These are phyloP conservation scores for Arachnomyces sp. DNA, from an alignment of 2,329 filamentous ascomycete genomes.

Conservation along the genomic window DNA sequence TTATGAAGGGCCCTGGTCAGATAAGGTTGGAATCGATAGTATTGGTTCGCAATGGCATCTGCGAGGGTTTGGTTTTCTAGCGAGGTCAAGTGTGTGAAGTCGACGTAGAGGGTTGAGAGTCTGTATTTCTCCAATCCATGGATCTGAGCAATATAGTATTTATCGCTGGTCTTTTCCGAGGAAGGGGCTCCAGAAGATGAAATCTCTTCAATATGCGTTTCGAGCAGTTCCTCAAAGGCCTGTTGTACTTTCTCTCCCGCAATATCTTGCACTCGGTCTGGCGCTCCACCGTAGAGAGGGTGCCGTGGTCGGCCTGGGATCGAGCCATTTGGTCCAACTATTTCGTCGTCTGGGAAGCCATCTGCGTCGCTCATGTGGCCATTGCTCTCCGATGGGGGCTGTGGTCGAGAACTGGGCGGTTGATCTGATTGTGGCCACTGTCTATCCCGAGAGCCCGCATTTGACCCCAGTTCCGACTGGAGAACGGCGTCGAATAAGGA, in stretches of 20 bases:
- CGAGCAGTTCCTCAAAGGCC: conserved; percentile 56
- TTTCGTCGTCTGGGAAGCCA: conserved; percentile 53
- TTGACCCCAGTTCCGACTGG: conserved; percentile 34
- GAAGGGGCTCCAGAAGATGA: conserved; percentile 45
- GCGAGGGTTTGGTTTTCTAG: conserved; percentile 74
- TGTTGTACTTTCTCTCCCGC: conserved; percentile 55
- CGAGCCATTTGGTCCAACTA: conserved; percentile 47
- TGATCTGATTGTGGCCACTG: conserved; percentile 28
- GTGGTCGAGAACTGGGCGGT: conserved; percentile 47
- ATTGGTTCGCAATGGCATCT: conserved; percentile 77
- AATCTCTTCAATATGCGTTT: conserved; percentile 51
- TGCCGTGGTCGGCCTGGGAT: conserved; percentile 41
- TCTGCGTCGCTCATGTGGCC: conserved; percentile 49
- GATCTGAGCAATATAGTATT: conserved; percentile 60
- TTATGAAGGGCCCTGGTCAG: conserved; percentile 82
- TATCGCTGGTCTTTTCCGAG: conserved; percentile 49
- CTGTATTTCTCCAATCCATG: conserved; percentile 53
- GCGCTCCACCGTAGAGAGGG: conserved; percentile 42
- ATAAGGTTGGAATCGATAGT: conserved; percentile 92
- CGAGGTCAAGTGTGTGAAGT: conserved; percentile 67
- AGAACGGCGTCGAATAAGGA: conserved; percentile 34
- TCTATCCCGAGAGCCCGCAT: conserved; percentile 21
- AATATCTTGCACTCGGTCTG: conserved; percentile 52
- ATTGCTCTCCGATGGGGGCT: conserved; percentile 43
- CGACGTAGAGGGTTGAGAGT: conserved; percentile 58